A percentile compares a stretch with the other conserved stretches of the same genome.
Evolutionary conservation across 2,329 filamentous ascomycete species (phyloP).

Genomic region (Penicillium sp.): DNA sequence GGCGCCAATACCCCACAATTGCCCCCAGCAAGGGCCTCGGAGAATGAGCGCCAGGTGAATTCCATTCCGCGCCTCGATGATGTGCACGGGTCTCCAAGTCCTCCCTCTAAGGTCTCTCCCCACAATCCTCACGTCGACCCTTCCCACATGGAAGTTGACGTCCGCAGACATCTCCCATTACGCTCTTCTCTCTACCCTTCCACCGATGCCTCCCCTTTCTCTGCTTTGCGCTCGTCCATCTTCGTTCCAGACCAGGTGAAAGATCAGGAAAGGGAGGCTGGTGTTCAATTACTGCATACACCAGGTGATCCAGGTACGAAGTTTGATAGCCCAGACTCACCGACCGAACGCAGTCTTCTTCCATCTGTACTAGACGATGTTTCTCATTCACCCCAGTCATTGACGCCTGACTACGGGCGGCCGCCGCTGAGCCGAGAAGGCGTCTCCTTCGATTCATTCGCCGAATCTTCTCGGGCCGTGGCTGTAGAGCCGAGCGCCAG

Average conservation of each 20-base stretch:
- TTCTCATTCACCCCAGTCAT: constrained; percentile 19
- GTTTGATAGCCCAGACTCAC: constrained; percentile 13
- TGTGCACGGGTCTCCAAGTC: constrained; percentile 30
- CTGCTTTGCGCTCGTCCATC: constrained; percentile 29
- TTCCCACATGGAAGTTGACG: constrained; percentile 42
- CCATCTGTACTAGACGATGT: constrained; percentile 32
- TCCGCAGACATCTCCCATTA: constrained; percentile 32
- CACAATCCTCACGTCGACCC: constrained; percentile 27
- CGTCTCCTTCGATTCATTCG: constrained; percentile 21
- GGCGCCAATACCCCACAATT: constrained; percentile 43
- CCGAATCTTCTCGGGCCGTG: constrained; percentile 23
- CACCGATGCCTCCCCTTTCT: constrained; percentile 23
- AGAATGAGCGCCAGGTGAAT: constrained; percentile 34
- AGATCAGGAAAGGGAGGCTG: constrained; percentile 22
- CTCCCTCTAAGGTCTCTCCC: constrained; percentile 32
- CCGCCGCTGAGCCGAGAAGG: constrained; percentile 20
- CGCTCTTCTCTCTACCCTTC: constrained; percentile 28
- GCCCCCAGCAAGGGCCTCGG: constrained; percentile 29
- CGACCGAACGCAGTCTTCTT: constrained; percentile 26
- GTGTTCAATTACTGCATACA: constrained; percentile 19
- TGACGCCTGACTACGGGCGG: constrained; percentile 24
- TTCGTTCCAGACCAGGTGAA: constrained; percentile 27
- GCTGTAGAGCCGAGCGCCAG: constrained; percentile 41
- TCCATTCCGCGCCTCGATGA: constrained; percentile 33
- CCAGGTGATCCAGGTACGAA: constrained; percentile 27